Conservation (phyloP, 176 grass and related monocot species). For the Phragmites australis region DNA sequence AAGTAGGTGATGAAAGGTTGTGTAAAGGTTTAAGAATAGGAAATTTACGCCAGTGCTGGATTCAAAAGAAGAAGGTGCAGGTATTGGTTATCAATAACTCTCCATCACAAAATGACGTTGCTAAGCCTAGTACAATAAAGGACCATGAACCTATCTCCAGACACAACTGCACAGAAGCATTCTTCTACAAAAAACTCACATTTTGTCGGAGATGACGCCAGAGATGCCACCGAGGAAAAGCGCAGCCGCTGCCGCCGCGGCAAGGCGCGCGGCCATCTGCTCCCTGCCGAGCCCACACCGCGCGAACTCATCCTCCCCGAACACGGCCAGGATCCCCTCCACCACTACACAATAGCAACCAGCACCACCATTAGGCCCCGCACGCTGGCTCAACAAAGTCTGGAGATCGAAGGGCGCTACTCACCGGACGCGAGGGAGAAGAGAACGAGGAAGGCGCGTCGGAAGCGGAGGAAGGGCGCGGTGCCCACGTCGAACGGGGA, state of each 20-base stretch:
- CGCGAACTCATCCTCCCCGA: slow-evolving; percentile 72
- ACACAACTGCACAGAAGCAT: neutral
- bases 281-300: slow-evolving; percentile 65
- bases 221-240: slow-evolving; percentile 63
- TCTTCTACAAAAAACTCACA: slow-evolving; percentile 45
- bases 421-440: slow-evolving; percentile 81
- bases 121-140: neutral
- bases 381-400: neutral
- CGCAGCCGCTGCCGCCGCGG: slow-evolving; percentile 26
- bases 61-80: neutral
- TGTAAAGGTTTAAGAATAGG: neutral
- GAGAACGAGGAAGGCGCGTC: slow-evolving; percentile 67
- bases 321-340: slow-evolving; percentile 69
- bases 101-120: slow-evolving; percentile 11
- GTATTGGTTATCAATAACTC: neutral
- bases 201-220: slow-evolving; percentile 72
- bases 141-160: neutral
- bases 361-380: neutral
- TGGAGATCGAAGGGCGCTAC: neutral
- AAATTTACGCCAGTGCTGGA: neutral
- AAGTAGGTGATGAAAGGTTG: neutral
- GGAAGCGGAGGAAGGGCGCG: slow-evolving; percentile 65
- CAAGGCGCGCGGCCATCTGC: slow-evolving; percentile 63
- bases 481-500: slow-evolving; percentile 57
- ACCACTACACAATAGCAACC: slow-evolving; percentile 50